Evolutionary conservation across 164 flowering plant genomes (phyloP).

Genomic region (Kingdonia uniflora): DNA sequence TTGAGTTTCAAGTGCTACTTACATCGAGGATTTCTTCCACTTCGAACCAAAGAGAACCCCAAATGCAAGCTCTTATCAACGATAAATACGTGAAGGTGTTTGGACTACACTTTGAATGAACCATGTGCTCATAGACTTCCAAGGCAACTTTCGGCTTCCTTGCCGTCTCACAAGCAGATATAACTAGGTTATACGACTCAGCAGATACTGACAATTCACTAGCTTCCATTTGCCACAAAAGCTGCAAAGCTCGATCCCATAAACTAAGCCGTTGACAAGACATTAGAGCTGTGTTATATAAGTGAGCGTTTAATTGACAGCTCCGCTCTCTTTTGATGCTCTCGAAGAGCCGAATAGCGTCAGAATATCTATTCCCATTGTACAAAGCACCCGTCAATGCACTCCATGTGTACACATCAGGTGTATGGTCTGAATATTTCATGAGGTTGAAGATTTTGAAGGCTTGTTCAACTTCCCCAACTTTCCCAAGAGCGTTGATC

Average conservation of each 20-base stretch:
- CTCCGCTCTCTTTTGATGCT: slow-evolving; percentile 28
- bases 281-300: slow-evolving; percentile 60
- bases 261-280: slow-evolving; percentile 64
- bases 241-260: slow-evolving; percentile 77
- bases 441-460: slow-evolving; percentile 38
- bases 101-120: slow-evolving; percentile 42
- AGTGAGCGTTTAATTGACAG: slow-evolving; percentile 33
- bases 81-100: slow-evolving; percentile 71
- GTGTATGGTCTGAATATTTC: slow-evolving; percentile 42
- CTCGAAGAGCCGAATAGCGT: slow-evolving; percentile 62
- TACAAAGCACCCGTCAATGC: slow-evolving; percentile 63
- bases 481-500: slow-evolving; percentile 75
- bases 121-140: slow-evolving; percentile 81
- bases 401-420: slow-evolving; percentile 79
- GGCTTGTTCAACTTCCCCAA: slow-evolving; percentile 50
- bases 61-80: slow-evolving; percentile 61
- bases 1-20: slow-evolving; percentile 15
- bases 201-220: slow-evolving; percentile 39
- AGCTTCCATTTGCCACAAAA: slow-evolving; percentile 79
- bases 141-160: slow-evolving; percentile 68
- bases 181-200: slow-evolving; percentile 64
- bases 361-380: slow-evolving; percentile 39
- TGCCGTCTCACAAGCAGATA: slow-evolving; percentile 73
- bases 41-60: slow-evolving; percentile 77
- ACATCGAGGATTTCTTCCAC: slow-evolving; percentile 61